Percentiles rank a stretch among this genome's conserved stretches.
phyloP scores from a whole-genome alignment of 1,139 yeast genomes.

The Hansenula lynferdii region DNA sequence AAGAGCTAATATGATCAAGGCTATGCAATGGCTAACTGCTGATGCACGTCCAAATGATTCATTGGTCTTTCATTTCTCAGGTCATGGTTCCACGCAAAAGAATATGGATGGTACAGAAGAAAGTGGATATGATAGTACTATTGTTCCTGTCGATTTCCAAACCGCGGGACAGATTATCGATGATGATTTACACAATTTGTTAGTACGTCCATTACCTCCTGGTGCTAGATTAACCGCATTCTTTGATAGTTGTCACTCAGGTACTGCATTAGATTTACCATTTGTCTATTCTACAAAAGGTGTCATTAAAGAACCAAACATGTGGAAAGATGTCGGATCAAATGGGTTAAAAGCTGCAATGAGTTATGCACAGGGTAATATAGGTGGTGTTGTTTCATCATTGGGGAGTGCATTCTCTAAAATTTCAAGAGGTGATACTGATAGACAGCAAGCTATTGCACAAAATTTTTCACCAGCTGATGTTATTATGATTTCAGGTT shows the following conservation, averaged over 20 bases:
- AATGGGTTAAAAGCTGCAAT: constrained; percentile 71
- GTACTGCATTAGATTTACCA: constrained; percentile 86
- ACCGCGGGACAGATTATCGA: constrained; percentile 71
- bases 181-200: constrained; percentile 76
- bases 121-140: constrained; percentile 84
- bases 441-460: constrained; percentile 37
- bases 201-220: constrained; percentile 73
- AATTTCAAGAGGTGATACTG: constrained; percentile 12
- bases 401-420: constrained; percentile 35
- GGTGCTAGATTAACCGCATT: constrained; percentile 88
- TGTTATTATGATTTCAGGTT: constrained; percentile 80
- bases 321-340: constrained; percentile 78
- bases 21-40: constrained; percentile 87
- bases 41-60: constrained; percentile 85
- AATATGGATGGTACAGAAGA: constrained; percentile 90
- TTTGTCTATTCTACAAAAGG: constrained; percentile 90
- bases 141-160: constrained; percentile 88
- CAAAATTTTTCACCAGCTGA: constrained; percentile 85
- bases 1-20: constrained; percentile 70
- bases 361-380: constrained; percentile 71
- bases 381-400: constrained; percentile 46
- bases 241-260: constrained; percentile 92
- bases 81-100: constrained; percentile 85
- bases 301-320: constrained; percentile 80
- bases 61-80: constrained; percentile 82